Percentiles rank a stretch among this genome's conserved stretches.
Evolutionary conservation across 1,139 yeast genomes (phyloP).

Genomic region (Pichia terricola): DNA sequence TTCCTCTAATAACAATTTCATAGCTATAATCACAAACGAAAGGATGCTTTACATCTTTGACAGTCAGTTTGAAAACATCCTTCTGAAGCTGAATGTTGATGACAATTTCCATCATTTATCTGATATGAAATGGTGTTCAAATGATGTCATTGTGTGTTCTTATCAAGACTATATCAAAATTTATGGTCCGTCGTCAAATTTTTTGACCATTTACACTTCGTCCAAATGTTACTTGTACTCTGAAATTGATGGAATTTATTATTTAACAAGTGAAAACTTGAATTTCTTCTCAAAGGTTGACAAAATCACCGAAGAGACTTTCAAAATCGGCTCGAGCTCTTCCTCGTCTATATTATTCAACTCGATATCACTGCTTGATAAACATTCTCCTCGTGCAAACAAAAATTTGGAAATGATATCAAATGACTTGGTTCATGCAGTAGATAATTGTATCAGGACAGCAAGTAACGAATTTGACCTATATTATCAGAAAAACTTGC

Average conservation of each 20-base stretch:
- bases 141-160: slow-evolving; percentile 63
- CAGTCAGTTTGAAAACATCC: neutral
- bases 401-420: slow-evolving; percentile 61
- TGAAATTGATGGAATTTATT: slow-evolving; percentile 65
- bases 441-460: slow-evolving; percentile 62
- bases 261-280: slow-evolving; percentile 47
- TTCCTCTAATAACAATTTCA: slow-evolving; percentile 52
- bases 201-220: slow-evolving; percentile 35
- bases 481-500: slow-evolving; percentile 67
- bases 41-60: slow-evolving; percentile 3
- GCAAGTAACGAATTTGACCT: slow-evolving; percentile 72
- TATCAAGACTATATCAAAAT: slow-evolving; percentile 57
- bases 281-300: slow-evolving; percentile 64
- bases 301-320: slow-evolving; percentile 47
- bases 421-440: slow-evolving; percentile 47
- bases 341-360: slow-evolving; percentile 79
- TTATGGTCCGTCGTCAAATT: slow-evolving; percentile 64
- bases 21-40: neutral
- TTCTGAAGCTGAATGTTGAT: slow-evolving; percentile 5
- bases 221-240: slow-evolving; percentile 31
- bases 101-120: too few relatives aligned
- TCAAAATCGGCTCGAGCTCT: slow-evolving; percentile 73
- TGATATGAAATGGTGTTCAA: slow-evolving; percentile 59
- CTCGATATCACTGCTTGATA: slow-evolving; percentile 63
- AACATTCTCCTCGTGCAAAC: slow-evolving; percentile 75